Evolutionary conservation across 2,329 filamentous ascomycete genomes (phyloP).

Genomic region (Neofusicoccum sp.): DNA sequence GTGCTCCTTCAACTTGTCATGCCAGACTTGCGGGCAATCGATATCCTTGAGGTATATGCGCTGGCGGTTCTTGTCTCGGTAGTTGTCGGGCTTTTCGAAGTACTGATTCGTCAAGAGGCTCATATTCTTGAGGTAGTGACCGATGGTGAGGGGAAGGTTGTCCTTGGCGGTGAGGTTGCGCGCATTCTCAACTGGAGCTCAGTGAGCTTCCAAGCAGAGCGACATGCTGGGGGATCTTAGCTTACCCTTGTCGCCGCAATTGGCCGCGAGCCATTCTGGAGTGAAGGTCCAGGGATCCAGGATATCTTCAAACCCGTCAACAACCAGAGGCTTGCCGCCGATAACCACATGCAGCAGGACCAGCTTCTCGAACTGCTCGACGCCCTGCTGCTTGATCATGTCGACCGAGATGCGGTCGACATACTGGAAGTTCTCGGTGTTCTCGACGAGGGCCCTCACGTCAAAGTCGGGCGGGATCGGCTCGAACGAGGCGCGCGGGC

Average conservation of each 20-base stretch:
- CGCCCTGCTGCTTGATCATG: constrained; percentile 73
- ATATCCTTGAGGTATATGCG: constrained; percentile 96
- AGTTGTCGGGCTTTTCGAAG: constrained; percentile 64
- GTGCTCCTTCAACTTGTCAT: constrained; percentile 70
- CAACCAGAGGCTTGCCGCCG: constrained; percentile 82
- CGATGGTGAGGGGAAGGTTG: constrained; percentile 80
- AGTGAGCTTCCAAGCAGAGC: constrained; percentile 22
- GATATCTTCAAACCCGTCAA: constrained; percentile 79
- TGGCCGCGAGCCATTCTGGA: constrained; percentile 73
- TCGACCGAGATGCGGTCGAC: constrained; percentile 75
- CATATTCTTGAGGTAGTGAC: constrained; percentile 89
- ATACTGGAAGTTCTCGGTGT: constrained; percentile 81
- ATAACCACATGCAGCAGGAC: constrained; percentile 79
- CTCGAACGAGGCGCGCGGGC: constrained; percentile 86
- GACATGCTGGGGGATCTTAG: constrained; percentile 22
- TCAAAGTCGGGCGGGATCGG: constrained; percentile 86
- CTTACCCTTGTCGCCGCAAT: constrained; percentile 75
- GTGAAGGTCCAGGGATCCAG: constrained; percentile 79
- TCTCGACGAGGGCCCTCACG: constrained; percentile 70
- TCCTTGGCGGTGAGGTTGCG: constrained; percentile 72
- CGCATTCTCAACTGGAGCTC: constrained; percentile 69
- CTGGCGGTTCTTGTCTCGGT: constrained; percentile 75
- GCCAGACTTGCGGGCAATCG: constrained; percentile 87
- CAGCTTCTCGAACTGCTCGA: constrained; percentile 80
- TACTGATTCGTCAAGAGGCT: constrained; percentile 80